Conservation (phyloP, 169 alveolate species). For the Plasmodium berghei region DNA sequence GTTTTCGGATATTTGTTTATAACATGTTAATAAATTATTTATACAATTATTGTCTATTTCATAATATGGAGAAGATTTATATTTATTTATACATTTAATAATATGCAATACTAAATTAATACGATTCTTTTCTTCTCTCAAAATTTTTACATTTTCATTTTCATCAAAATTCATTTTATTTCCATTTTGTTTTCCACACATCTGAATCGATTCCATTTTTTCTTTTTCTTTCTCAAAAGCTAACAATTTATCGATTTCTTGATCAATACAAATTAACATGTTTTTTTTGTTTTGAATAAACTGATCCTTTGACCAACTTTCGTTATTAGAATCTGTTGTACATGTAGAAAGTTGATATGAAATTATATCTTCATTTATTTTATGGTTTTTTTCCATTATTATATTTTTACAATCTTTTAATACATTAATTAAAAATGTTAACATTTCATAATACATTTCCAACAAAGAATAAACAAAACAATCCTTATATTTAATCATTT, state of each 20-base stretch:
- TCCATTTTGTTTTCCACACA: background rate
- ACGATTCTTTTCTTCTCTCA: slow-evolving; percentile 16
- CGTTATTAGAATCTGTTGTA: background rate
- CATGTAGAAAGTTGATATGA: slow-evolving; percentile 4
- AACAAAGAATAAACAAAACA: slow-evolving; percentile 30
- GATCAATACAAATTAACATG: background rate
- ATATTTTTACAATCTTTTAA: slow-evolving; percentile 37
- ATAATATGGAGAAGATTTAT: slow-evolving; percentile 55
- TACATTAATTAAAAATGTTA: slow-evolving; percentile 13
- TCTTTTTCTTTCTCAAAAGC: background rate
- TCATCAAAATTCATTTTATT: background rate
- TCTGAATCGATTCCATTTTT: background rate
- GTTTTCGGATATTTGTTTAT: slow-evolving; percentile 24
- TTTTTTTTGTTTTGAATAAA: slow-evolving; percentile 11
- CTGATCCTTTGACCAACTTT: background rate
- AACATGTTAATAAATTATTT: slow-evolving; percentile 16
- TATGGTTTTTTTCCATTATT: background rate
- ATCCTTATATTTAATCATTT: slow-evolving; percentile 21
- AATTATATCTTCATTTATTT: slow-evolving; percentile 19
- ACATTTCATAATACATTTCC: slow-evolving; percentile 21
- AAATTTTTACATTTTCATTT: background rate
- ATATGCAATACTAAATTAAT: slow-evolving; percentile 30
- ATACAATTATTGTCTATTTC: slow-evolving; percentile 49
- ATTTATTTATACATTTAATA: slow-evolving; percentile 48
- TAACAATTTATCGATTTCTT: background rate